Evolutionary conservation across 352 stramenopile species (phyloP).

Genomic region (Globisporangium yorkense): DNA sequence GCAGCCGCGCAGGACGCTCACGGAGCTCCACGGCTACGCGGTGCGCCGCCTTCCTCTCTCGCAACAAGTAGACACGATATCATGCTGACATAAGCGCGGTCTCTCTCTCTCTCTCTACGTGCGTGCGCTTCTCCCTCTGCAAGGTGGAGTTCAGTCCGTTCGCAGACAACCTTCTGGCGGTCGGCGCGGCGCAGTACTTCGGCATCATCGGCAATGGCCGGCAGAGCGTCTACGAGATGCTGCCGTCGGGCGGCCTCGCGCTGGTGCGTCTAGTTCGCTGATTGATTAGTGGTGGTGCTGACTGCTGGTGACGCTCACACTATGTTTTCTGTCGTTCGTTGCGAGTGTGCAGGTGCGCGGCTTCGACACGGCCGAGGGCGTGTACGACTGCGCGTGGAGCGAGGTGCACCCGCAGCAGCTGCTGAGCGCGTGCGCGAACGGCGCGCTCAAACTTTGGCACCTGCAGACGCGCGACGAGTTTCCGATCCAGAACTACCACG

Average conservation of each 20-base stretch:
- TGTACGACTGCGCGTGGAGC: constrained; percentile 90
- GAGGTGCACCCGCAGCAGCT: constrained; percentile 84
- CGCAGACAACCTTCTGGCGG: constrained; percentile 76
- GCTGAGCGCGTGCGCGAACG: constrained; percentile 83
- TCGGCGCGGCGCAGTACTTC: constrained; percentile 90
- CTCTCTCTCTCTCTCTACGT: background rate
- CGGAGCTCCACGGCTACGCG: constrained; percentile 63
- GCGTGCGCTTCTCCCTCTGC: background rate
- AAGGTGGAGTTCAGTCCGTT: constrained; percentile 92
- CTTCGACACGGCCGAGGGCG: constrained; percentile 87
- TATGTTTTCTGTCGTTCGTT: background rate
- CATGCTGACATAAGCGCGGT: too few species aligned
- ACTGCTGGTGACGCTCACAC: background rate
- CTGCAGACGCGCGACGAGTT: constrained; percentile 84
- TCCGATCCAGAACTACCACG: constrained; percentile 83
- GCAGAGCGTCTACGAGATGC: constrained; percentile 78
- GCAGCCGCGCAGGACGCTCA: constrained; percentile 51
- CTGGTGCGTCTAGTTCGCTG: constrained; percentile 25
- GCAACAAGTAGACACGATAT: background rate
- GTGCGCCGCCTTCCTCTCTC: constrained; percentile 16
- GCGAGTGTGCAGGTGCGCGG: constrained; percentile 42
- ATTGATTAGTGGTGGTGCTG: background rate
- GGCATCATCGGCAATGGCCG: constrained; percentile 89
- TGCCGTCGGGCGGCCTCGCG: constrained; percentile 51
- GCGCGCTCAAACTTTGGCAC: constrained; percentile 88